phyloP scores from a whole-genome alignment of 768 basidiomycete genomes.

The Termitomyces sp. region DNA sequence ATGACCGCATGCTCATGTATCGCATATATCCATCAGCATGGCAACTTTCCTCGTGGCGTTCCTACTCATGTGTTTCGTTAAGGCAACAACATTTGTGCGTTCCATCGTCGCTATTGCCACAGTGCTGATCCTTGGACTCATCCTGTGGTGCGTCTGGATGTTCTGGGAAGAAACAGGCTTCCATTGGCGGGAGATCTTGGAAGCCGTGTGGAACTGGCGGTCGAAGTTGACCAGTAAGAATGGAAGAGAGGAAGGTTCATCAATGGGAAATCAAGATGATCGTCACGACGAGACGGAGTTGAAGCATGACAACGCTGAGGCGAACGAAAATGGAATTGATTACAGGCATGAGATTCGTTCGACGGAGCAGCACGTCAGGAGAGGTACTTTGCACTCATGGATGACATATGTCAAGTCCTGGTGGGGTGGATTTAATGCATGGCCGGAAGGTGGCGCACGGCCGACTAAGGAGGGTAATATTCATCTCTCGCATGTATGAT shows the following conservation, averaged over 20 bases:
- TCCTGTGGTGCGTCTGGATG: conserved; percentile 1
- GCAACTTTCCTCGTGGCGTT: neutral
- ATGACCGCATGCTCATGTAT: neutral
- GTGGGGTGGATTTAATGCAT: neutral
- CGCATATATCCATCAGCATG: neutral
- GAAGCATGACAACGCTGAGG: neutral
- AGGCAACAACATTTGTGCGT: neutral
- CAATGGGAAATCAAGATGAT: neutral
- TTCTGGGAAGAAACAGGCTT: neutral
- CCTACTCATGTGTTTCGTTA: conserved; percentile 1
- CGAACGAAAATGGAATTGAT: too few species aligned
- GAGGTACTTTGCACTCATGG: neutral
- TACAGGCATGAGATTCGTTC: too few species aligned
- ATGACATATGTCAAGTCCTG: neutral
- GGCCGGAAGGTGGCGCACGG: neutral
- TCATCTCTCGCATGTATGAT: neutral
- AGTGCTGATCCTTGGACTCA: neutral
- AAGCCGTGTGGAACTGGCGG: neutral
- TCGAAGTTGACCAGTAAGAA: neutral
- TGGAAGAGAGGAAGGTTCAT: neutral
- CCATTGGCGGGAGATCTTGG: neutral
- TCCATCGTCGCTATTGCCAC: neutral
- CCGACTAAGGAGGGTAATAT: neutral
- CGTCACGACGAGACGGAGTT: neutral
- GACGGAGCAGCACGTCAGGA: neutral